Evolutionary conservation across 129 eudicot species (phyloP), one percentile per base, ranked within the genome.

Genomic region (Ambrosia trifida): DNA sequence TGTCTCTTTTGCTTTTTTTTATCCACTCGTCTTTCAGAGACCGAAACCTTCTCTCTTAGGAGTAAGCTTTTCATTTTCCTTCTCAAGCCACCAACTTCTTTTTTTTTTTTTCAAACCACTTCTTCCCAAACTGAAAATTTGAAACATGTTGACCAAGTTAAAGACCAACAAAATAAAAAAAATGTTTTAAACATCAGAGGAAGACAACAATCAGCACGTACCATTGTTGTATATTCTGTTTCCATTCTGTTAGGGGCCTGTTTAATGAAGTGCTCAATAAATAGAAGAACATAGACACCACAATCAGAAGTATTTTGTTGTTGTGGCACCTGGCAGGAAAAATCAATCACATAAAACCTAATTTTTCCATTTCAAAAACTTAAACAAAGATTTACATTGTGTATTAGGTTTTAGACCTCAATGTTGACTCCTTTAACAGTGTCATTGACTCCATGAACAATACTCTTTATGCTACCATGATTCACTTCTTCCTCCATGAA

Each of bases 101-200:
- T 52, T 52, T 52, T 52, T 52, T 52, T 52, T 52, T 30, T 16
- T 52, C 4, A 52, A 52, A 52, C 30, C 58, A 52, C 58, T 52
- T 52, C 58, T 52, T 52, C 58, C 58, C 58, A 52, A 52, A 52
- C 58, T 52, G 58, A 52, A 50, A 52, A n/a, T 52, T 52, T 52
- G 58, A 52, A 52, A 52, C 58, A 52, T 52, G 58, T 52, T 52
- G 58, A 52, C 58, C 58, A 16, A 52, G 58, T 3, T 16, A 52
- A 52, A 14, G 20, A 16, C 58, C 28, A 52, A 52, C 58, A 52
- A 30, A 52, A 14, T 52, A 52, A 52, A 52, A 52, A 52, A 52
- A n/a, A 44, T 44, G 49, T 44, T 44, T 44, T 35, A 35, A 35
- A 35, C 2, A 35, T 35, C 3, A 54, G 38, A 58, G 64, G 64